Evolutionary conservation across 2,329 filamentous ascomycete genomes (phyloP).

Genomic region (Exophiala viscosa): DNA sequence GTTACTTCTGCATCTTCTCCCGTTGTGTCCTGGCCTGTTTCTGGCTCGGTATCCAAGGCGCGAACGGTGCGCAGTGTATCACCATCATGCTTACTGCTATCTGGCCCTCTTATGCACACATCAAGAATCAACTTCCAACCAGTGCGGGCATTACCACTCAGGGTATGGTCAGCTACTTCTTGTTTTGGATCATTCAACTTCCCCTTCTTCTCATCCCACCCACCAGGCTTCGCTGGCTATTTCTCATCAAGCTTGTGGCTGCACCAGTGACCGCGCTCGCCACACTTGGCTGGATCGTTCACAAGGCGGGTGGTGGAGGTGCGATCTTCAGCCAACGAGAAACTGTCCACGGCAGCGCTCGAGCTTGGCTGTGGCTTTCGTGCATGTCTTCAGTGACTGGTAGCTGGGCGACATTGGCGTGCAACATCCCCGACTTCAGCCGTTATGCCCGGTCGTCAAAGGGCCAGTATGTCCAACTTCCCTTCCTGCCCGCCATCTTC

Average conservation of each 20-base stretch:
- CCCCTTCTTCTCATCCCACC: conserved; percentile 56
- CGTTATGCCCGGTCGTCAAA: conserved; percentile 37
- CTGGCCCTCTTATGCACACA: conserved; percentile 45
- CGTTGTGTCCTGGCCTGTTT: conserved; percentile 54
- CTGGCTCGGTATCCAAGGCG: conserved; percentile 45
- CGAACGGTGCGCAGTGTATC: conserved; percentile 33
- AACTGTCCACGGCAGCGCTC: conserved; percentile 47
- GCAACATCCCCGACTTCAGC: conserved; percentile 53
- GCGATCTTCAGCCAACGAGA: conserved; percentile 45
- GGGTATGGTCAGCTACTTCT: conserved; percentile 54
- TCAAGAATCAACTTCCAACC: conserved; percentile 52
- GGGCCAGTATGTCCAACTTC: conserved; percentile 43
- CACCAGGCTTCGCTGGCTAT: conserved; percentile 52
- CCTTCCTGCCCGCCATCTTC: conserved; percentile 48
- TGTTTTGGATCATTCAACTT: conserved; percentile 57
- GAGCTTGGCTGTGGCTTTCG: conserved; percentile 44
- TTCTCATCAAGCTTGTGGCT: conserved; percentile 47
- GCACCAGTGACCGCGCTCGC: conserved; percentile 34
- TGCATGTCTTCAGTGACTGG: conserved; percentile 33
- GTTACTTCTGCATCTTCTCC: conserved; percentile 53
- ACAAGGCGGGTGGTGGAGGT: conserved; percentile 50
- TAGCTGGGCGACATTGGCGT: conserved; percentile 37
- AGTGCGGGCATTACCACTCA: conserved; percentile 54
- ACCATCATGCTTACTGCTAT: conserved; percentile 36
- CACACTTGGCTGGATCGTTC: conserved; percentile 31